Evolutionary conservation across 75 land plant genomes (phyloP).

Genomic region (Ceratopteris richardii): DNA sequence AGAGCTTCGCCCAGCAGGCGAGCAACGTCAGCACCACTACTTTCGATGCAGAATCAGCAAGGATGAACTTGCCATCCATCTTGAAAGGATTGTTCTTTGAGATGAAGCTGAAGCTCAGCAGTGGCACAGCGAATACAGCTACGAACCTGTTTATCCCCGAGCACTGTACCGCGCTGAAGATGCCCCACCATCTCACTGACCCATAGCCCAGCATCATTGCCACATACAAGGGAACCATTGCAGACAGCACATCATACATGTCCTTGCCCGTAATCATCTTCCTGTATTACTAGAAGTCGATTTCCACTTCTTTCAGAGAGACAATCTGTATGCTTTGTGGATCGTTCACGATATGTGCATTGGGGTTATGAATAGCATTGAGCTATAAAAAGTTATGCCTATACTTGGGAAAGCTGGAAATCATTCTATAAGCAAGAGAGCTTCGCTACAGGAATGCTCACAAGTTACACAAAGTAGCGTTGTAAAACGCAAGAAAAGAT

Average conservation of each 20-base stretch:
- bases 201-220: slow-evolving; percentile 90
- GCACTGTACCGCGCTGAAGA: slow-evolving; percentile 83
- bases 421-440: too few relatives aligned
- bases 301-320: too few relatives aligned
- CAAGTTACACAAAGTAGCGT: too few relatives aligned
- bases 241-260: slow-evolving; percentile 66
- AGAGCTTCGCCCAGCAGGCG: slow-evolving; percentile 45
- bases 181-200: slow-evolving; percentile 92
- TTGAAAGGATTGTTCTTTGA: slow-evolving; percentile 63
- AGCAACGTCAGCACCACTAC: slow-evolving; percentile 46
- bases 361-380: too few relatives aligned
- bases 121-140: slow-evolving; percentile 82
- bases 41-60: slow-evolving; percentile 75
- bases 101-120: slow-evolving; percentile 85
- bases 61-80: slow-evolving; percentile 77
- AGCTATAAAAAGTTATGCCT: too few relatives aligned
- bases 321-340: too few relatives aligned
- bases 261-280: slow-evolving; percentile 58
- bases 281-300: too few relatives aligned
- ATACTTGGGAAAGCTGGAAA: too few relatives aligned
- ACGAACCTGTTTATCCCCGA: slow-evolving; percentile 92
- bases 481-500: too few relatives aligned
- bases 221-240: slow-evolving; percentile 81
- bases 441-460: too few relatives aligned
- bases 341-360: too few relatives aligned